Conservation (phyloP, 768 basidiomycete species). For the Boletus rex-veris region DNA sequence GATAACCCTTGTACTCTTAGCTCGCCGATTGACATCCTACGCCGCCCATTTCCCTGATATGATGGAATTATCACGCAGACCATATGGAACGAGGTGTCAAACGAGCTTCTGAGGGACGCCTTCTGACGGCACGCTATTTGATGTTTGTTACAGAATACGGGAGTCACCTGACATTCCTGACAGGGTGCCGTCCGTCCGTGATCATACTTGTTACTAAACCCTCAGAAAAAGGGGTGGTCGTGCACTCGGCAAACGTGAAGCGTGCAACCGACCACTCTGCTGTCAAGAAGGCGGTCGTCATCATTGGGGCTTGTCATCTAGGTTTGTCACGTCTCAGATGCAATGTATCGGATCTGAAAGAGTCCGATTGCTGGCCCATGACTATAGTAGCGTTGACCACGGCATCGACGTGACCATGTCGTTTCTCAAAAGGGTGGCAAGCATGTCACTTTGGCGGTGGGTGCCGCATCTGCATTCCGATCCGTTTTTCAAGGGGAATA, state of each 20-base stretch:
- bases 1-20: slow-evolving; percentile 18
- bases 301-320: slow-evolving; percentile 52
- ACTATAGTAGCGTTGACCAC: neutral
- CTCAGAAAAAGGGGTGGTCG: slow-evolving; percentile 38
- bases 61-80: slow-evolving; percentile 47
- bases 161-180: slow-evolving; percentile 25
- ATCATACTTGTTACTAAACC: neutral
- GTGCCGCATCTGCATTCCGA: neutral
- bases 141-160: slow-evolving; percentile 34
- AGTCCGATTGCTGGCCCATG: no score
- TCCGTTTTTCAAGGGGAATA: neutral
- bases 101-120: slow-evolving; percentile 27
- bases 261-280: slow-evolving; percentile 38
- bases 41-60: slow-evolving; percentile 54
- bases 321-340: slow-evolving; percentile 23
- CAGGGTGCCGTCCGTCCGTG: neutral
- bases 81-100: slow-evolving; percentile 33
- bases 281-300: slow-evolving; percentile 60
- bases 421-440: neutral
- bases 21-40: slow-evolving; percentile 57
- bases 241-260: slow-evolving; percentile 48
- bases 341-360: no score
- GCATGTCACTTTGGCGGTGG: neutral
- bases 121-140: slow-evolving; percentile 43
- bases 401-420: slow-evolving; percentile 16